A percentile compares a stretch with the other conserved stretches of the same genome.
These are phyloP conservation scores for Carpinus fangiana DNA, from an alignment of 306 rosid species.

Conservation along the genomic window DNA sequence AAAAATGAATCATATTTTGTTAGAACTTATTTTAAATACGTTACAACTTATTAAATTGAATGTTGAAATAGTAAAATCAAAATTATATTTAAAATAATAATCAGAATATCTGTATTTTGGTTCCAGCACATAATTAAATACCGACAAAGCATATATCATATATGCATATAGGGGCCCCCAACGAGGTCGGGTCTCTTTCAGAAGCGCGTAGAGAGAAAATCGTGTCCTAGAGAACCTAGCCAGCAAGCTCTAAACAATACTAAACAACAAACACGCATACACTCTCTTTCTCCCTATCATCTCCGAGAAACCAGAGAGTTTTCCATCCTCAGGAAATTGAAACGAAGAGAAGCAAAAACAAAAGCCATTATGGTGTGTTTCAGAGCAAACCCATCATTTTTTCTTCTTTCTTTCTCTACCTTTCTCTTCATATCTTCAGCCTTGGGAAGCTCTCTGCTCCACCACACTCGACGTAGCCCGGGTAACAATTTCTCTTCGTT, in stretches of 20 bases:
- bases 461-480: constrained; percentile 4
- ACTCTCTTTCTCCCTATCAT: not conserved
- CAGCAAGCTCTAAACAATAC: too few species aligned
- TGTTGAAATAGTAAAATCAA: not conserved
- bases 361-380: constrained; percentile 38
- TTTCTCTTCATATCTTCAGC: constrained; percentile 21
- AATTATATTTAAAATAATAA: too few species aligned
- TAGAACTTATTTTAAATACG: too few species aligned
- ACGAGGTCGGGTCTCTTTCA: not conserved
- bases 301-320: constrained; percentile 20
- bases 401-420: constrained; percentile 21
- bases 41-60: too few species aligned
- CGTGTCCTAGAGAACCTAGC: not conserved
- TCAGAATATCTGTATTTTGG: not conserved
- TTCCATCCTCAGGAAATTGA: constrained; percentile 24
- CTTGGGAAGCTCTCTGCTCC: constrained; percentile 21
- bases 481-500: constrained; percentile 18
- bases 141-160: not conserved
- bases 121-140: too few species aligned
- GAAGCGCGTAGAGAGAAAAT: too few species aligned
- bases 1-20: too few species aligned
- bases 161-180: not conserved
- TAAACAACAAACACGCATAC: too few species aligned
- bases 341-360: constrained; percentile 18
- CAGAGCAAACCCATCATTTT: constrained; percentile 19